Evolutionary conservation across 2,329 filamentous ascomycete genomes (phyloP), one percentile per base, ranked within the genome.

Genomic region (Achaetomium macrosporum): DNA sequence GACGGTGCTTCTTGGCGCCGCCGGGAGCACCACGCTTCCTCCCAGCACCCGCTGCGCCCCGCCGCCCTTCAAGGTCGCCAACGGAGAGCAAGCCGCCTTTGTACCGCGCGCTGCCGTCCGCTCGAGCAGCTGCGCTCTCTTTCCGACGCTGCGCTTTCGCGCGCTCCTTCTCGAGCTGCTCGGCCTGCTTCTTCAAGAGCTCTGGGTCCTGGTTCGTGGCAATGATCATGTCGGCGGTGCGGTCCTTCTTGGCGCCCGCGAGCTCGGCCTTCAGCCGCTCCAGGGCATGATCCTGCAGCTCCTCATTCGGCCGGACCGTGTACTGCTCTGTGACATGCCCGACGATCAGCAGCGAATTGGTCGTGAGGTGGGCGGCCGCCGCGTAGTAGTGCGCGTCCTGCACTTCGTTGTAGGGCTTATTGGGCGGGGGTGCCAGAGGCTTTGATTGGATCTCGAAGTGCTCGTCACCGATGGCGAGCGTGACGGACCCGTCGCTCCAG

Each of bases 401-500:
- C 29, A 82, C 74, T 61, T 84, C 79, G 55, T 83, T 74, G 71
- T 87, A 87, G 2, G 78, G 74, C 62, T 83, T 79, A 62, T 75
- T 71, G 12, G 70, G 71, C 1, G 76, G 72, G 2, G 86, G 85
- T 2, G 85, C 86, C 44, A 90, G 79, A 20, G 76, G 71, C 69
- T 88, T 90, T 61, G 80, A 83, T 57, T 83, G 77, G 42, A 91
- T 77, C 63, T 90, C 85, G 72, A 85, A 91, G 63, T 91, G 87
- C 58, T 84, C 82, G 54, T 82, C 83, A 13, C 87, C 88, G 20
- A 91, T 75, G n/a, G 85, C 81, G 20, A 92, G 73, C 11, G 87
- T 90, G 15, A 88, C 73, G 4, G 85, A 89, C 29, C 88, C 88
- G 64, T 92, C 88, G 56, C 84, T 89, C 88, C 88, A 92, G 60